Evolutionary conservation across 139 green algal species (phyloP).

Genomic region (Asterochloris sp.): DNA sequence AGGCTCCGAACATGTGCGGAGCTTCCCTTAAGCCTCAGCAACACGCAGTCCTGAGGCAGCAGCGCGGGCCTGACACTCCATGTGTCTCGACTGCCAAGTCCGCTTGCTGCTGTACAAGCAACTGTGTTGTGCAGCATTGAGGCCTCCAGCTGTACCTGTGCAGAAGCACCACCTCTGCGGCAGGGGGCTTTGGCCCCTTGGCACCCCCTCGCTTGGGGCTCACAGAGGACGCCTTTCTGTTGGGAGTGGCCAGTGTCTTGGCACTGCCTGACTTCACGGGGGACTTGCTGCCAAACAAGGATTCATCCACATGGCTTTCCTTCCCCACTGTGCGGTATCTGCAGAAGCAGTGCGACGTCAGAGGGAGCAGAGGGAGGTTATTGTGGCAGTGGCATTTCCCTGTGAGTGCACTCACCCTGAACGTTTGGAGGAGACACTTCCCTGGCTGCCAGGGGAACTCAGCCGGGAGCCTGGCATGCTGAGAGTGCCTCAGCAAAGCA

Average conservation of each 20-base stretch:
- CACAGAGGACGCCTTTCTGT: background rate
- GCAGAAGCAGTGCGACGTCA: background rate
- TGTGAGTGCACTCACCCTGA: background rate
- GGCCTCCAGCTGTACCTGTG: background rate
- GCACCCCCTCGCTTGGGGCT: background rate
- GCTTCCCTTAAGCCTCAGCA: too few species aligned
- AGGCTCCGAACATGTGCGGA: too few species aligned
- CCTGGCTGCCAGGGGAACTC: slow-evolving; percentile 6
- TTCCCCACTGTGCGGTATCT: slow-evolving; percentile 41
- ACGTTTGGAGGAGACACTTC: slow-evolving; percentile 1
- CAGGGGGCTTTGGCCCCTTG: background rate
- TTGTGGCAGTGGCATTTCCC: background rate
- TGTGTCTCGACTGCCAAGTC: too few species aligned
- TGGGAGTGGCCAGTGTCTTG: background rate
- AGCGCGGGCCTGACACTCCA: too few species aligned
- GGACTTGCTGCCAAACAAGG: slow-evolving; percentile 42
- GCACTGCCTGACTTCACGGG: slow-evolving; percentile 1
- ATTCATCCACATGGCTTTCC: slow-evolving; percentile 47
- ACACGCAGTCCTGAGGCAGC: too few species aligned
- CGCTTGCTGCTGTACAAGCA: background rate
- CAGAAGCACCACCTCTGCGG: background rate
- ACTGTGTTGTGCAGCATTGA: background rate
- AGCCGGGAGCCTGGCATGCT: slow-evolving; percentile 10
- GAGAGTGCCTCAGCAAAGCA: too few species aligned
- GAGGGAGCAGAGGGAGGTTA: background rate